phyloP scores from a whole-genome alignment of 495 filamentous ascomycete species.

The Parachaetomium inaequale region DNA sequence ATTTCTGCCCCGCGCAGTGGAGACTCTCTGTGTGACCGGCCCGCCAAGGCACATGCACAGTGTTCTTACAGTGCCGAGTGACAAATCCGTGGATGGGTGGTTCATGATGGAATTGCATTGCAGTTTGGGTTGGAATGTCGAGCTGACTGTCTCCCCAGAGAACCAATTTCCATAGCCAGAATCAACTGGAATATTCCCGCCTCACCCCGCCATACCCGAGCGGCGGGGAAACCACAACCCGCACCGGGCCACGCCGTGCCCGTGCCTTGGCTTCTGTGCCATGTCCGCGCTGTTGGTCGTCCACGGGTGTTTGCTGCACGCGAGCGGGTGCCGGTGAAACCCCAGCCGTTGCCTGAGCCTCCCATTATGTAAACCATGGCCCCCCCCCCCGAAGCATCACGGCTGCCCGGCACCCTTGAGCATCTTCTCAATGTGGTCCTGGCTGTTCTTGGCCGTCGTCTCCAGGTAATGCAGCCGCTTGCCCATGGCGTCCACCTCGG shows the following conservation, averaged over 20 bases:
- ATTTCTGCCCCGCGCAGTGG: not conserved
- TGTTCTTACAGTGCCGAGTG: not conserved
- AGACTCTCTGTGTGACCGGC: not conserved
- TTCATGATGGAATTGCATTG: too few relatives aligned
- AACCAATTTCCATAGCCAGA: not conserved
- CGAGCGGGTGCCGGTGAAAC: not conserved
- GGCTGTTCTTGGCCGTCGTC: slow-evolving; percentile 89
- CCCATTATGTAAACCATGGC: not conserved
- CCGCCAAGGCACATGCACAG: not conserved
- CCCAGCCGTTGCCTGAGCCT: not conserved
- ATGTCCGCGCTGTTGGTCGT: not conserved
- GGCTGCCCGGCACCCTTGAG: slow-evolving; percentile 37
- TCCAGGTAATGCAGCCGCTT: slow-evolving; percentile 94
- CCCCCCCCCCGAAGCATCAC: not conserved
- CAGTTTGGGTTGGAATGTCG: not conserved
- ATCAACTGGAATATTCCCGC: not conserved
- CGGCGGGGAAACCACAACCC: not conserved
- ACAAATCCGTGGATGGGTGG: not conserved
- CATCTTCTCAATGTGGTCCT: slow-evolving; percentile 84
- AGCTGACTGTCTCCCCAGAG: not conserved
- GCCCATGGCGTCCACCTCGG: slow-evolving; percentile 71
- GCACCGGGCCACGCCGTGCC: not conserved
- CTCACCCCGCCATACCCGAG: not conserved
- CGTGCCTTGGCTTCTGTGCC: not conserved
- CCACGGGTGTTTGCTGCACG: not conserved